These are phyloP conservation scores for Ambrosia trifida DNA, from an alignment of 129 eudicot species.

Conservation along the genomic window DNA sequence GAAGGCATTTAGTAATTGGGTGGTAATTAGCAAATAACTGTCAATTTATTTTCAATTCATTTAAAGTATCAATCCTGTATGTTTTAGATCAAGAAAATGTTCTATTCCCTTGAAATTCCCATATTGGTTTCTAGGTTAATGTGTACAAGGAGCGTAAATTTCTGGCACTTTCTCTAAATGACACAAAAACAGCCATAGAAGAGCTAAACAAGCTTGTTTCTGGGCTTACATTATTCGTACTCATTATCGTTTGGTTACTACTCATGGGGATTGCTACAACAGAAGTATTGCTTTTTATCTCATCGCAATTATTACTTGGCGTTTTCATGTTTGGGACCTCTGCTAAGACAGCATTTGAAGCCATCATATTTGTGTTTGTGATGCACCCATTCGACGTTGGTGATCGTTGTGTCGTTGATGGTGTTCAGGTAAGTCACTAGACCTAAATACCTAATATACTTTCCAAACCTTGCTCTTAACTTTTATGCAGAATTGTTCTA, in stretches of 20 bases:
- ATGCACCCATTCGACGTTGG: conserved; percentile 78
- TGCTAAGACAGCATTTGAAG: conserved; percentile 59
- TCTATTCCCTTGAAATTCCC: neutral
- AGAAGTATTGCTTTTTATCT: conserved; percentile 55
- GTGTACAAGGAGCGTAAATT: conserved; percentile 63
- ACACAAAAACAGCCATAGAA: conserved; percentile 66
- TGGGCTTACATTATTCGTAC: conserved; percentile 29
- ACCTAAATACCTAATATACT: neutral
- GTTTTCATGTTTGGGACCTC: conserved; percentile 64
- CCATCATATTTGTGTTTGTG: conserved; percentile 57
- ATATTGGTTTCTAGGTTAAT: conserved; percentile 41
- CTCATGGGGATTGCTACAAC: conserved; percentile 67
- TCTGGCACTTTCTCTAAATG: conserved; percentile 58
- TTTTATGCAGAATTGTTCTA: neutral
- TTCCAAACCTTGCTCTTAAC: neutral
- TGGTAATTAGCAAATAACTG: conserved; percentile 41
- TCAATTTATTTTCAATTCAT: neutral
- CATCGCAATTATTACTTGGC: conserved; percentile 62
- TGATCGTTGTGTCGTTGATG: conserved; percentile 73
- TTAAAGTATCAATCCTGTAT: neutral
- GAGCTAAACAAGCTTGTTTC: conserved; percentile 60
- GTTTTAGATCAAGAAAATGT: neutral
- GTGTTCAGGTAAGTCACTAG: conserved; percentile 55
- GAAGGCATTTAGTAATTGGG: conserved; percentile 53
- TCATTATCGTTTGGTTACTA: conserved; percentile 54